A percentile compares a stretch with the other conserved stretches of the same genome.
Conservation (phyloP, 2,329 filamentous ascomycete genomes). For the Arthrobotrys pseudoclavata region DNA sequence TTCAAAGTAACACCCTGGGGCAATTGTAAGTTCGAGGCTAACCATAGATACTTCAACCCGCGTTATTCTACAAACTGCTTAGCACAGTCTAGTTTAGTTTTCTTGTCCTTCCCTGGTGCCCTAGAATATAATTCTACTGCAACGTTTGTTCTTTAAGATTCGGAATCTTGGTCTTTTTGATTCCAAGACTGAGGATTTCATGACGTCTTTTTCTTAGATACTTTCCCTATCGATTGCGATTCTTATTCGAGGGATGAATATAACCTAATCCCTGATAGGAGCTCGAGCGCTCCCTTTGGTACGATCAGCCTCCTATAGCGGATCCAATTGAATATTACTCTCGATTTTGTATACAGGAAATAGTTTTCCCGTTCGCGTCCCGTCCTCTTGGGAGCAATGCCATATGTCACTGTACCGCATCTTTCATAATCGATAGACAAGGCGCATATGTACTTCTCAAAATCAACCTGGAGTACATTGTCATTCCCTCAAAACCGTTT, state of each 20-base stretch:
- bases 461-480: background rate
- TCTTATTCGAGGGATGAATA: conserved; percentile 6
- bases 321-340: background rate
- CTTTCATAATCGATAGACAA: conserved; percentile 12
- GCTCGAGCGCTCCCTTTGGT: conserved; percentile 1
- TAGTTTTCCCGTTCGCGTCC: conserved; percentile 2
- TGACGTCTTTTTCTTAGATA: conserved; percentile 7
- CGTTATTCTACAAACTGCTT: conserved; percentile 12
- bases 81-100: background rate
- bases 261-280: conserved; percentile 6
- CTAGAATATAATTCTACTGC: conserved; percentile 6
- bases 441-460: background rate
- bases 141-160: conserved; percentile 3
- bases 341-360: background rate
- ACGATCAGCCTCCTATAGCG: background rate
- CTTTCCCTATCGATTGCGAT: background rate
- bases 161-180: conserved; percentile 3
- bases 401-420: conserved; percentile 13
- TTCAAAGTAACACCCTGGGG: background rate
- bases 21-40: background rate
- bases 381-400: background rate
- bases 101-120: background rate
- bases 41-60: conserved; percentile 8
- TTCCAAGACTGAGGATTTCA: conserved; percentile 3
- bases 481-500: background rate